Evolutionary conservation across 2,329 filamentous ascomycete genomes (phyloP), one percentile per base, ranked within the genome.

Genomic region (Boeremia exigua): DNA sequence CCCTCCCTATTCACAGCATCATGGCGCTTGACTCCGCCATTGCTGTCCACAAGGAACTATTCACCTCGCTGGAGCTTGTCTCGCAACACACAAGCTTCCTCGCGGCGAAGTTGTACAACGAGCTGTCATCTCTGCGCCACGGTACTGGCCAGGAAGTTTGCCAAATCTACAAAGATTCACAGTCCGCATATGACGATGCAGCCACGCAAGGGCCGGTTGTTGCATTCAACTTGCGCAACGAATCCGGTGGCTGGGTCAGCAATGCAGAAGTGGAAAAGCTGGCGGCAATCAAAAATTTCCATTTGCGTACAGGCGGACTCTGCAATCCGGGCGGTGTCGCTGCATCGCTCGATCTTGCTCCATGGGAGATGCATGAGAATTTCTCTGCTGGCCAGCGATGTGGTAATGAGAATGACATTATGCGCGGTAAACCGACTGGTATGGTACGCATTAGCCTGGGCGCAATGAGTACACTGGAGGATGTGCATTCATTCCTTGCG

Each of bases 261-360:
- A 88, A 93, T 59, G 82, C 86, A 12, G 93, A 98, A 70, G 87
- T 98, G 15, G 93, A 98, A 71, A 96, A 94, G 73, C 80, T 97
- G 19, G 90, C 92, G 6, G 82, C 84, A 2, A 80, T 96, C 17
- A 91, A 89, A 61, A 84, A 86, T 44, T 89, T 98, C 37, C 91
- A 97, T 67, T 78, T 98, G 15, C 86, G 95, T 33, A 96, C 92
- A 0, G 95, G 95, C 5, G 90, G 92, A 0, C 81, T 97, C 1
- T 99, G 95, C 77, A 97, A 96, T 66, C 94, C 95, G 1, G 95
- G 93, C 9, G 92, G 92, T 1, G 85, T 96, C 54, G 89, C 92
- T 12, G 81, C 82, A 1, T 85, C 87, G 17, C 82, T 98, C n/a
- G 80, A 81, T 1, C 81, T 97, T 48, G 83, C 88, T 42, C 86